Percentiles rank a stretch among this genome's conserved stretches.
These are phyloP conservation scores for Choanephora cucurbitarum DNA, from an alignment of 371 early-diverging fungal species.

Conservation along the genomic window DNA sequence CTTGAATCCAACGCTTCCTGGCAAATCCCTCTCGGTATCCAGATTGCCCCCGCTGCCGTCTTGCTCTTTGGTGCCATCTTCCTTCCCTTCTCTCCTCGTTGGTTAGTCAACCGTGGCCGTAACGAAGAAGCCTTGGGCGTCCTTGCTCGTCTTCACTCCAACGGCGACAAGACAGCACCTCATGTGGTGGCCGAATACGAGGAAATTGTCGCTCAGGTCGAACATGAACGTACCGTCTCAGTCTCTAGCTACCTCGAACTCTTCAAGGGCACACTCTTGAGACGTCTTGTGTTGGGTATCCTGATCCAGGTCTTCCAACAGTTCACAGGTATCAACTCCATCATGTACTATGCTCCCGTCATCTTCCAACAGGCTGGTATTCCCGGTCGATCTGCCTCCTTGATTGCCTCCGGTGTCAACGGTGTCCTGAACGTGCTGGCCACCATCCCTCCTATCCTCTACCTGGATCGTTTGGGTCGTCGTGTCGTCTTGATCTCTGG, in stretches of 20 bases:
- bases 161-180: constrained; percentile 54
- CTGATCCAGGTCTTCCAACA: constrained; percentile 72
- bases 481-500: constrained; percentile 47
- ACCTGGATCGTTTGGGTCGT: constrained; percentile 50
- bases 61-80: constrained; percentile 51
- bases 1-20: constrained; percentile 34
- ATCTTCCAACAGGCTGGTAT: constrained; percentile 76
- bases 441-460: constrained; percentile 77
- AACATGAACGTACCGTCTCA: constrained; percentile 68
- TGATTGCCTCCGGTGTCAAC: constrained; percentile 75
- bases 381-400: constrained; percentile 42
- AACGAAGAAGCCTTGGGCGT: constrained; percentile 79
- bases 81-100: constrained; percentile 65
- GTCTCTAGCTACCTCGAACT: constrained; percentile 74
- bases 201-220: constrained; percentile 71
- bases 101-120: constrained; percentile 53
- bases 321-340: constrained; percentile 59
- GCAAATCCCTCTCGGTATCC: constrained; percentile 56
- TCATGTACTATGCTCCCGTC: constrained; percentile 60
- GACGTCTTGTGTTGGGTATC: constrained; percentile 69
- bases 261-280: constrained; percentile 58
- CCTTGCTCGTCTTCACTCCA: constrained; percentile 74
- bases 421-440: constrained; percentile 72
- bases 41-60: constrained; percentile 49
- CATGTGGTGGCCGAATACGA: constrained; percentile 75